Evolutionary conservation across 176 grass and related monocot genomes (phyloP), one percentile per base, ranked within the genome.

Genomic region (Triticum turgidum): DNA sequence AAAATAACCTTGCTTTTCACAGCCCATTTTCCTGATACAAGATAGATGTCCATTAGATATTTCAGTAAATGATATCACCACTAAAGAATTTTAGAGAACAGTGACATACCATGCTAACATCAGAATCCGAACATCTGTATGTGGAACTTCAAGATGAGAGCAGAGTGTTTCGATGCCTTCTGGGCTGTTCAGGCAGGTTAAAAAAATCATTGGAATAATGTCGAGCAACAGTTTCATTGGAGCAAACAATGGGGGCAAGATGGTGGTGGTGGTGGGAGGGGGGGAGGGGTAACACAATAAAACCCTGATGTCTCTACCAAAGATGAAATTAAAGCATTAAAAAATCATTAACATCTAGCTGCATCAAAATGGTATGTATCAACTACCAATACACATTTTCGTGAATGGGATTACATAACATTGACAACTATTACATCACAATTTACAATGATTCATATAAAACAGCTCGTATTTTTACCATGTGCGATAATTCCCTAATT

Each of bases 61-160:
- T 41, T 42, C 14, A 86, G 65, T 58, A 21, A 80, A 73, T 81
- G 9, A 21, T 71, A 86, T 25, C 21, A 69, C 11, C 11, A 83
- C 66, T 62, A 33, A 21, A 33, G 4, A 65, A 44, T 54, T 66
- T 59, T 52, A 84, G 39, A 89, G 25, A 74, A 87, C 5, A 45
- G 54, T 72, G 10, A 9, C 83, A 88, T 96, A 97, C 97, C 97
- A 99, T 73, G 97, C 97, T 73, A 99, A 90, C 94, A 99, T 99
- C 72, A 99, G 89, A 92, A 99, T 97, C 86, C 94, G 94, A 80
- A 97, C 92, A 90, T 99, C 97, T 5, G 97, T 99, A 90, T 94
- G 91, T 69, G 95, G 85, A 87, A 99, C 97, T 71, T 94, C 94
- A 6, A 99, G 88, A 87, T 89, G 70, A 78, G 91, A 90, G 90